Evolutionary conservation across 495 filamentous ascomycete genomes (phyloP).

Genomic region (Chaetomium tenue): DNA sequence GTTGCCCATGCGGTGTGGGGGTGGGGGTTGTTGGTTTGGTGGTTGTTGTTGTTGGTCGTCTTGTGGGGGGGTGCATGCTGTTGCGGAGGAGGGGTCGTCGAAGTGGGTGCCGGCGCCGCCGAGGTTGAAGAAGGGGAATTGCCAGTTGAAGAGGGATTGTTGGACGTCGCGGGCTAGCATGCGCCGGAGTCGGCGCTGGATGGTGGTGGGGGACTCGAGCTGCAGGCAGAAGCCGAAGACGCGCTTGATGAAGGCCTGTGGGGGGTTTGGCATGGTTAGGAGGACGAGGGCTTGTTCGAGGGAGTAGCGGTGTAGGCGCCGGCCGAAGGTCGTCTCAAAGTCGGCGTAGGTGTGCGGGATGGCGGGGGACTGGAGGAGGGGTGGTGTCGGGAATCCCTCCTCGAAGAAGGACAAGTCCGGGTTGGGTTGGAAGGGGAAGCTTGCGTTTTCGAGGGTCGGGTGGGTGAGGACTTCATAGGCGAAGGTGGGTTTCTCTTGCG

Average conservation of each 20-base stretch:
- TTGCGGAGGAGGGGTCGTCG: not conserved
- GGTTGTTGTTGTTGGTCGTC: not conserved
- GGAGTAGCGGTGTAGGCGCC: constrained; percentile 64
- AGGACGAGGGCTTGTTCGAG: constrained; percentile 63
- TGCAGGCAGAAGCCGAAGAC: constrained; percentile 67
- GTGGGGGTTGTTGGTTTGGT: not conserved
- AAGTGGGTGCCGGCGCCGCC: constrained; percentile 70
- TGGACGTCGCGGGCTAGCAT: constrained; percentile 41
- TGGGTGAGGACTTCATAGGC: constrained; percentile 39
- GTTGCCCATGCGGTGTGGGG: constrained; percentile 27
- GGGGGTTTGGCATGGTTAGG: constrained; percentile 54
- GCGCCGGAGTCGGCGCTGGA: constrained; percentile 46
- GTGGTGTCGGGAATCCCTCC: constrained; percentile 4
- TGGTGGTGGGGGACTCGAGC: constrained; percentile 51
- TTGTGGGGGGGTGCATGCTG: constrained; percentile 11
- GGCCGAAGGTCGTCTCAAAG: constrained; percentile 67
- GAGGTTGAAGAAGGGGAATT: constrained; percentile 62
- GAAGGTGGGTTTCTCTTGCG: not conserved
- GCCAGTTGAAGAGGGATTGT: constrained; percentile 58
- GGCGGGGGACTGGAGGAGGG: constrained; percentile 35
- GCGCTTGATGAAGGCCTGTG: constrained; percentile 49
- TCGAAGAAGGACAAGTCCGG: constrained; percentile 3
- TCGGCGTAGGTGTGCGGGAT: constrained; percentile 50
- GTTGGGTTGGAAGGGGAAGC: constrained; percentile 31
- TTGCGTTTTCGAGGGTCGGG: constrained; percentile 40